Evolutionary conservation across 305 asterid genomes (phyloP), one percentile per base, ranked within the genome.

Genomic region (Nicotiana rustica): DNA sequence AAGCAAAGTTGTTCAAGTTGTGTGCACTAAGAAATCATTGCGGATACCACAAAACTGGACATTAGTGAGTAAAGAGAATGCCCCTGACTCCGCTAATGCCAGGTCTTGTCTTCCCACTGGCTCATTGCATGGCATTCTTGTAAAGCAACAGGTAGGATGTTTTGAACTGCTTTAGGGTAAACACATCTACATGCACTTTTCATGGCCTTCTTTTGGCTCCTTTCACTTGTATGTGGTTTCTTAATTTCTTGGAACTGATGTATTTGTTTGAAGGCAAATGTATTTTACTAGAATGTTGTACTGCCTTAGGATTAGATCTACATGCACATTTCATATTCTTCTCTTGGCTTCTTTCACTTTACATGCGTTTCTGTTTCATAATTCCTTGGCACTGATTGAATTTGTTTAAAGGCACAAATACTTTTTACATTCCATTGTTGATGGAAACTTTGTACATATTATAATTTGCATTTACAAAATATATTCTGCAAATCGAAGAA

Each of bases 1-100:
- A 14, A 87, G 90, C 77, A 89, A 86, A 86, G 85, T 89, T 69
- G 83, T 87, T 70, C 93, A 92, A 77, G 93, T 94, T 80, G 81
- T 84, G 52, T 84, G 92, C 90, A 86, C 91, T 3, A 90, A 88
- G 71, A 89, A 78, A 38, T 86, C 88, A 70, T 84, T 91, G 88
- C 85, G 85, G 90, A 90, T 91, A 68, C 89, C 87, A 83, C 86
- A 85, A 80, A 91, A 86, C 56, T 82, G 70, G 83, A 81, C 75
- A 29, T 80, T 88, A 85, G 87, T 88, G 66, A 77, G 68, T 85
- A 84, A 85, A 84, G 88, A 84, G 78, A 80, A 65, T 69, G 68
- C 66, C 85, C 38, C 86, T 67, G 86, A 78, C 36, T 82, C 88
- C 66, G 66, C 80, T 18, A 86, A 83, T 67, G 68, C 86, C 82